Evolutionary conservation across 108 stramenopile species (phyloP).

Genomic region (Thalassiosira profunda): DNA sequence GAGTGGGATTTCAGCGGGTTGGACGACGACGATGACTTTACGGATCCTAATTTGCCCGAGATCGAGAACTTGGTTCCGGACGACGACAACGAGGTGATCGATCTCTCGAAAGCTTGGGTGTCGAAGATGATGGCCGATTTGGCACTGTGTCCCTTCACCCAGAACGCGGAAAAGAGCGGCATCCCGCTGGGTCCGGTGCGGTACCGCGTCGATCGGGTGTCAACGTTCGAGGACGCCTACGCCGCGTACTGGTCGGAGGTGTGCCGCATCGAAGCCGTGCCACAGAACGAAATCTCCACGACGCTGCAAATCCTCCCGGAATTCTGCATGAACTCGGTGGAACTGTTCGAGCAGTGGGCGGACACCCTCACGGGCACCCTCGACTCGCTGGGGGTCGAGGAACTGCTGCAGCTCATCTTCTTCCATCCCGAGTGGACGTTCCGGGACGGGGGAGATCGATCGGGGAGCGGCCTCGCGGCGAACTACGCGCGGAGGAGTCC

Average conservation of each 20-base stretch:
- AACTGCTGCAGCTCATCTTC: conserved; percentile 94
- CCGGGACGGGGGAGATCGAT: conserved; percentile 90
- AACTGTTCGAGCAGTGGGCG: conserved; percentile 92
- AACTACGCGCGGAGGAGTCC: conserved; percentile 95
- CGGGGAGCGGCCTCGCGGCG: conserved; percentile 78
- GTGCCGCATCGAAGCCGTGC: conserved; percentile 63
- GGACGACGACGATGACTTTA: conserved; percentile 54
- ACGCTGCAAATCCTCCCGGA: conserved; percentile 90
- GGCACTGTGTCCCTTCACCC: conserved; percentile 97
- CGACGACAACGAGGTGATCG: conserved; percentile 69
- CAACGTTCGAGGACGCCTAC: conserved; percentile 91
- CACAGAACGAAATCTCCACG: conserved; percentile 80
- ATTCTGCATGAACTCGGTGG: conserved; percentile 89
- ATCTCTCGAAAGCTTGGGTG: conserved; percentile 76
- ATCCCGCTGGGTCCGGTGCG: conserved; percentile 91
- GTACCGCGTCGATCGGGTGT: conserved; percentile 81
- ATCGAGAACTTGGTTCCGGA: conserved; percentile 69
- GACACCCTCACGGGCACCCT: conserved; percentile 91
- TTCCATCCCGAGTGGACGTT: conserved; percentile 97
- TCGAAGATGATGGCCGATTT: conserved; percentile 88
- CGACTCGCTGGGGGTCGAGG: conserved; percentile 79
- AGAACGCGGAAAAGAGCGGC: conserved; percentile 77
- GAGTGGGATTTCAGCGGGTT: conserved; percentile 74
- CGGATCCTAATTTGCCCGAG: conserved; percentile 44
- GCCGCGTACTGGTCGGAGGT: conserved; percentile 93